phyloP scores from a whole-genome alignment of 2,329 filamentous ascomycete species.

The Trichoderma sp. region DNA sequence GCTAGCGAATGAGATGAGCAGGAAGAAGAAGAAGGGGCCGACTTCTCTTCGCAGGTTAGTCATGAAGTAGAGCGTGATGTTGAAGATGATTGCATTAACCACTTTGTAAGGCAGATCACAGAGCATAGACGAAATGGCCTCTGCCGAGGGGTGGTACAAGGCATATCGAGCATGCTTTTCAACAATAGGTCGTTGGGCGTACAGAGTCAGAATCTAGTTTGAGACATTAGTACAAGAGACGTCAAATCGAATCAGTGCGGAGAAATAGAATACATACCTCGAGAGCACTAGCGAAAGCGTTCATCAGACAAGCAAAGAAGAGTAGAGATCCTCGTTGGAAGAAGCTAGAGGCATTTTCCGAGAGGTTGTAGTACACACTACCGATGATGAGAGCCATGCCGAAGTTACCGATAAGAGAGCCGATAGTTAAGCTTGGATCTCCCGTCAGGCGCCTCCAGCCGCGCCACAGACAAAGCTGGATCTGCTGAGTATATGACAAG shows the following conservation, averaged over 20 bases:
- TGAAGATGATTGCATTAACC: slow-evolving; percentile 74
- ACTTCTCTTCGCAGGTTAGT: slow-evolving; percentile 75
- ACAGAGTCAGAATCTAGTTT: slow-evolving; percentile 76
- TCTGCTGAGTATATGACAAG: slow-evolving; percentile 74
- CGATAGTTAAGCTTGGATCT: slow-evolving; percentile 75
- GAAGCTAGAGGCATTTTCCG: slow-evolving; percentile 69
- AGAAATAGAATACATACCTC: slow-evolving; percentile 54
- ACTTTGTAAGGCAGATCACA: slow-evolving; percentile 82
- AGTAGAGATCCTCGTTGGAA: slow-evolving; percentile 78
- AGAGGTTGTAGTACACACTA: slow-evolving; percentile 79
- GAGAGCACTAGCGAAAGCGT: slow-evolving; percentile 78
- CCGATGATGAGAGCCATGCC: slow-evolving; percentile 77
- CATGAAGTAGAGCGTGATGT: slow-evolving; percentile 84
- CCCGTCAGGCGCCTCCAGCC: slow-evolving; percentile 77
- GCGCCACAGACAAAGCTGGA: slow-evolving; percentile 78
- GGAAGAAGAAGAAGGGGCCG: slow-evolving; percentile 82
- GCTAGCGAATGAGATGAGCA: slow-evolving; percentile 73
- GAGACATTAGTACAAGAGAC: neutral
- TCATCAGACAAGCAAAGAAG: slow-evolving; percentile 87
- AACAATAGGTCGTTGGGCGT: slow-evolving; percentile 86
- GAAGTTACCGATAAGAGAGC: slow-evolving; percentile 71
- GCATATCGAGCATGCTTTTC: slow-evolving; percentile 88
- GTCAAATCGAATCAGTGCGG: neutral
- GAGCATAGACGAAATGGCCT: slow-evolving; percentile 86
- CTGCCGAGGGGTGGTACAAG: slow-evolving; percentile 85